phyloP scores from a whole-genome alignment of 441 rosid species.

The Macaranga tanarius region DNA sequence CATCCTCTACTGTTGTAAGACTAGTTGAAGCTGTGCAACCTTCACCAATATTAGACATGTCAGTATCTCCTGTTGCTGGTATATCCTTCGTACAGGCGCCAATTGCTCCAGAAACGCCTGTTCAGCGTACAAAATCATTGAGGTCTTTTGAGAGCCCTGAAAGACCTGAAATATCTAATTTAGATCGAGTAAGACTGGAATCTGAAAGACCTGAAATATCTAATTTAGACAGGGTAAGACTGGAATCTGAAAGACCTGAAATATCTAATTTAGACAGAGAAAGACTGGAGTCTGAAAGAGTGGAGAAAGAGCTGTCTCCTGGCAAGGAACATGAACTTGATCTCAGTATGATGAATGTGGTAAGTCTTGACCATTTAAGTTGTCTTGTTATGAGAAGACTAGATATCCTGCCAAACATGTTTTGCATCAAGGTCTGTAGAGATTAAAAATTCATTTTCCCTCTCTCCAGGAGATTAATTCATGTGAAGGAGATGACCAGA shows the following conservation, averaged over 20 bases:
- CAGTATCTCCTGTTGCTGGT: constrained; percentile 24
- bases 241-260: constrained; percentile 28
- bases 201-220: constrained; percentile 30
- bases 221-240: constrained; percentile 27
- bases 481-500: constrained; percentile 37
- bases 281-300: constrained; percentile 28
- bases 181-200: constrained; percentile 26
- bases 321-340: constrained; percentile 44
- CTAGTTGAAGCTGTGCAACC: constrained; percentile 20
- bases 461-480: constrained; percentile 42
- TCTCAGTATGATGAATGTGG: constrained; percentile 46
- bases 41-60: constrained; percentile 31
- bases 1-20: constrained; percentile 14
- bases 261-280: constrained; percentile 27
- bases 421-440: background rate
- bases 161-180: constrained; percentile 31
- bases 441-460: background rate
- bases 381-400: background rate
- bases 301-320: constrained; percentile 26
- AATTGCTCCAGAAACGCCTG: constrained; percentile 77
- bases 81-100: constrained; percentile 35
- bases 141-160: constrained; percentile 51
- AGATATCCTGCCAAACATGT: constrained; percentile 1
- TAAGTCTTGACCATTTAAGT: constrained; percentile 21
- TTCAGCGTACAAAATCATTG: constrained; percentile 33